These are phyloP conservation scores for Penicillium sp. DNA, from an alignment of 2,329 filamentous ascomycete genomes.

Conservation along the genomic window DNA sequence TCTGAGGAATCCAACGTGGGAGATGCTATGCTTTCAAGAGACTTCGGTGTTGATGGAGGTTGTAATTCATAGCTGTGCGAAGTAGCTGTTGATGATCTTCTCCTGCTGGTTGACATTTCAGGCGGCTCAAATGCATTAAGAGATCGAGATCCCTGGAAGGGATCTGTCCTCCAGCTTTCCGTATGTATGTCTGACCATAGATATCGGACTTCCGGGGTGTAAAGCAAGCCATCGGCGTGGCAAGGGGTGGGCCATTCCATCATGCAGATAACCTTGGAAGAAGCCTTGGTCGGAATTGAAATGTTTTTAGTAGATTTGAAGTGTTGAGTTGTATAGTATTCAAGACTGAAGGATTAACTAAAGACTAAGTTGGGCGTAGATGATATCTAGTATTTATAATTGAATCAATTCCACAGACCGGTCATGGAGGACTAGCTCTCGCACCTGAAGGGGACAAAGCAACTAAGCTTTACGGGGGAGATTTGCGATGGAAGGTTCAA, in stretches of 20 bases:
- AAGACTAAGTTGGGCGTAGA: background rate
- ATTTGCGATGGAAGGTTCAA: background rate
- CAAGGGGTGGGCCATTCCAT: constrained; percentile 3
- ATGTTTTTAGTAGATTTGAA: background rate
- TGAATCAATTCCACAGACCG: too few species aligned
- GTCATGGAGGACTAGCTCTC: background rate
- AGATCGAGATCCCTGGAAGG: background rate
- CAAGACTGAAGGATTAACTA: background rate
- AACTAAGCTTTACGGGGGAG: background rate
- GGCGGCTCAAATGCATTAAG: background rate
- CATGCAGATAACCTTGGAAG: background rate
- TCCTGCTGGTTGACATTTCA: background rate
- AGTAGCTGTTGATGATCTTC: background rate
- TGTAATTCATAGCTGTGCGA: background rate
- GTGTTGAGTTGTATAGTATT: background rate
- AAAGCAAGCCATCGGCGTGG: background rate
- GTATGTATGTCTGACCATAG: background rate
- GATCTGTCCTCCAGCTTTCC: background rate
- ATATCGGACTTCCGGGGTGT: background rate
- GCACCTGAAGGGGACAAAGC: background rate
- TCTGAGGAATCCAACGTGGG: background rate
- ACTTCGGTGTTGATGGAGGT: background rate
- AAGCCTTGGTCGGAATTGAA: background rate
- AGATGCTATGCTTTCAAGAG: background rate
- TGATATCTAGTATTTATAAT: background rate